These are phyloP conservation scores for Candida glucosophila DNA, from an alignment of 1,139 yeast species.

Conservation along the genomic window DNA sequence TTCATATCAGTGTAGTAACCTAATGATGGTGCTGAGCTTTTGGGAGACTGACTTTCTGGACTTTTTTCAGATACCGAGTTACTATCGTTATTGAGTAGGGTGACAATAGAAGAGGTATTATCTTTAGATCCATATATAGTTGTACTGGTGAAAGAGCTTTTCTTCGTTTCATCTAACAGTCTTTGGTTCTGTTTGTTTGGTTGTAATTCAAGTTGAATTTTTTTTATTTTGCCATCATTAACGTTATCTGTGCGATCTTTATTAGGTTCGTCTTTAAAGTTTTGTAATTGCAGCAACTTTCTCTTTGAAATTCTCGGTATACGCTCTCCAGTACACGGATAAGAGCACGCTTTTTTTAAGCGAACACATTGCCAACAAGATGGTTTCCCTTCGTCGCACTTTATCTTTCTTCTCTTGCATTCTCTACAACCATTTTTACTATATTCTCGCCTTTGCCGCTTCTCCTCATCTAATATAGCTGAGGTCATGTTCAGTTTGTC, in stretches of 20 bases:
- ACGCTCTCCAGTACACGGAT: conserved; percentile 27
- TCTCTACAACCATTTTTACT: conserved; percentile 33
- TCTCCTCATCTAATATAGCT: neutral
- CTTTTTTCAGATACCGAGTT: too few relatives aligned
- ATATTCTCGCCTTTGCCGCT: conserved; percentile 14
- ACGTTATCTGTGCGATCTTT: neutral
- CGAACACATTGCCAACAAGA: conserved; percentile 40
- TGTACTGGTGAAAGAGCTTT: too few relatives aligned
- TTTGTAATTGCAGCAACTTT: conserved; percentile 3
- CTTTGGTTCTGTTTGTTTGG: too few relatives aligned
- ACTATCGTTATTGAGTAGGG: too few relatives aligned
- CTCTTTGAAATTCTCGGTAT: conserved; percentile 19
- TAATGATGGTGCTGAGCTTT: too few relatives aligned
- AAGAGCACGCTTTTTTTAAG: conserved; percentile 23
- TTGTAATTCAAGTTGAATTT: too few relatives aligned
- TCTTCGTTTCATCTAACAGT: too few relatives aligned
- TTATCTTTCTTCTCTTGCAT: conserved; percentile 33
- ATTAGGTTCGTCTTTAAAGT: conserved; percentile 1
- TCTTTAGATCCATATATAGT: too few relatives aligned
- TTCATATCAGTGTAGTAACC: too few relatives aligned
- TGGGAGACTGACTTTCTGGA: too few relatives aligned
- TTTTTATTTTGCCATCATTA: neutral
- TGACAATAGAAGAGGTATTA: too few relatives aligned
- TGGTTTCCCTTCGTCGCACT: conserved; percentile 56
- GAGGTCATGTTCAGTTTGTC: conserved; percentile 1